A percentile compares a stretch with the other conserved stretches of the same genome.
phyloP scores from a whole-genome alignment of 2,329 filamentous ascomycete species.

The Trichoderma guizhouense region DNA sequence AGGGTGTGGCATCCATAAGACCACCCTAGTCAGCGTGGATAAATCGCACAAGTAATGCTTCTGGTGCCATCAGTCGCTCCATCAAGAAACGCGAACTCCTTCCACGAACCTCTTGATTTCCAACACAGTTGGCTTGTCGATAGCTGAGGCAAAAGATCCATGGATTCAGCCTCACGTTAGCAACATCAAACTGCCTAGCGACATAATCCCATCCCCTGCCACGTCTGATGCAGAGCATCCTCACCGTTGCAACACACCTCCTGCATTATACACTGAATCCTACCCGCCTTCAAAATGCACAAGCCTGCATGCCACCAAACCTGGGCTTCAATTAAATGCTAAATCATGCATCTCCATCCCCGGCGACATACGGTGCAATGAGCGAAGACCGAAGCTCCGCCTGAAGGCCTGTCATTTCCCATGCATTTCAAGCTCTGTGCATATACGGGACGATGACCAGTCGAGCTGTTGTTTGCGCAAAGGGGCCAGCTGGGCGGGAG shows the following conservation, averaged over 20 bases:
- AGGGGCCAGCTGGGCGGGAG: background rate
- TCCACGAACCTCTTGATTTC: background rate
- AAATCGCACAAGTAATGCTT: background rate
- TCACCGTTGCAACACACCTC: slow-evolving; percentile 13
- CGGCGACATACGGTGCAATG: background rate
- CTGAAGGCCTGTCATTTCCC: background rate
- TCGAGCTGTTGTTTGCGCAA: background rate
- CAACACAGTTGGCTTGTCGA: background rate
- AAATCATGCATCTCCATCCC: background rate
- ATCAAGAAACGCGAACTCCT: background rate
- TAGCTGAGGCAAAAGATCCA: background rate
- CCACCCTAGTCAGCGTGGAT: background rate
- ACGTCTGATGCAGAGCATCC: slow-evolving; percentile 16
- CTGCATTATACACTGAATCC: background rate
- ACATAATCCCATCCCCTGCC: slow-evolving; percentile 6
- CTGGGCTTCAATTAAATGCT: background rate
- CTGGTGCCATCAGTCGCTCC: background rate
- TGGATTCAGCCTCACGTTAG: slow-evolving; percentile 15
- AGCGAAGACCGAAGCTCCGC: background rate
- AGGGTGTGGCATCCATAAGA: background rate
- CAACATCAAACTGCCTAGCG: background rate
- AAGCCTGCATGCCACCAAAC: background rate
- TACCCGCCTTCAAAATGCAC: background rate
- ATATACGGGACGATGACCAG: slow-evolving; percentile 7
- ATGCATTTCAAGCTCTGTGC: slow-evolving; percentile 2